Base-by-base conservation (phyloP, 2,329 filamentous ascomycete species). In the Polychaeton citri region DNA sequence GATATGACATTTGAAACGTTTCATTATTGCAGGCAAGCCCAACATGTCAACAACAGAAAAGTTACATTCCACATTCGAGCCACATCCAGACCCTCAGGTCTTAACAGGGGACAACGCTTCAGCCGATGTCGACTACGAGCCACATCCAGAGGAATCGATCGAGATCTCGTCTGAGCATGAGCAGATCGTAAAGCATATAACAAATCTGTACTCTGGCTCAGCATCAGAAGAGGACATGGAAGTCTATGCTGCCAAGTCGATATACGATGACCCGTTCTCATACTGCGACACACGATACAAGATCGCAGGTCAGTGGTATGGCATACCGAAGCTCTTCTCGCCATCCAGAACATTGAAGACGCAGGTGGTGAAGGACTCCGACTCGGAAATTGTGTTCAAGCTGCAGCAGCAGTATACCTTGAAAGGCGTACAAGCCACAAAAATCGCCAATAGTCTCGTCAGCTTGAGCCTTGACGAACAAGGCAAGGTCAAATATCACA, bases 231-330 rank as follows among this genome's bases (percentile, higher is more conserved):
- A 63, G 9, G 63, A 70, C 41, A 68, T 70, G 61, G 50, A 55
- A 30, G 65, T 68, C 1, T 71, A 69, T 41, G 61, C 61, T 2
- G 54, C 60, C 33, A 58, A 65, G 35, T 54, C 63, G 1, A 51
- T 68, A 16, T 68, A 67, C 40, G 64, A 69, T 36, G 64, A 69
- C 43, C 62, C 63, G 1, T 65, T 58, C 48, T 45, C 41, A 40
- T 69, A 64, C 43, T 68, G 63, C 43, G 64, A 70, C 46, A 67
- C 61, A 0, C 48, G 64, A 35, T 67, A 65, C 40, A 69, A 68
- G 45, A 68, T 70, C 39, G 64, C 64, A 2, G 64, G 65, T 6
- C 63, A 70, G 44, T 69, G 65, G 64, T 68, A 63, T 43, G 62
- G 61, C 51, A 45, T 48, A 17, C 42, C 45, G 7, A 40, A 34